Evolutionary conservation across 805 yeast species (phyloP), one percentile per base, ranked within the genome.

Genomic region (Blastobotrys americana): DNA sequence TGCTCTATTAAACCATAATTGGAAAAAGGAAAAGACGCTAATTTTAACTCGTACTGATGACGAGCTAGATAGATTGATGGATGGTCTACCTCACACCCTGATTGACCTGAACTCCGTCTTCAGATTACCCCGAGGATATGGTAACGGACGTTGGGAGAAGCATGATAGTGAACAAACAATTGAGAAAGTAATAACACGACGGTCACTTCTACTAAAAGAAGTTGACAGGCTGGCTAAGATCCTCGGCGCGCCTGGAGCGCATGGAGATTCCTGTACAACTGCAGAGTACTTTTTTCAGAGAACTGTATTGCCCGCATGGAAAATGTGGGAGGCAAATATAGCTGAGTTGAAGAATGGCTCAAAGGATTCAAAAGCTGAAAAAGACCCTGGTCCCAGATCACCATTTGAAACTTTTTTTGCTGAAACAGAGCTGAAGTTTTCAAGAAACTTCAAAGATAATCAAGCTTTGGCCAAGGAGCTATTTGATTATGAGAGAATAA

Each of bases 211-310:
- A 5, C 48, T 66, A 15, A 27, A 23, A 4, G 40, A 53, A 23
- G 70, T 66, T 27, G 64, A 57, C 25, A 39, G 47, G 1, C 44
- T 69, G 6, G 69, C 73, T 0, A 41, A 44, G 1, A 36, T 50
- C 2, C 28, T 69, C 22, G 58, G 53, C 1, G 48, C 60, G 13
- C 61, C 60, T 1, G 72, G 70, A 2, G 66, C 63, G 0, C 65
- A 64, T 53, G 71, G 69, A 2, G 65, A 63, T 35, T 64, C 68
- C 23, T 53, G 65, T 10, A 63, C 59, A n/a, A 59, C 71, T 3
- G 70, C 73, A 0, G 45, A 41, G 4, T 54, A 50, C 19, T 68
- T 71, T 42, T 67, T 46, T 49, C 47, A 46, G n/a, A n/a, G n/a
- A n/a, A n/a, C n/a, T n/a, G n/a, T n/a, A n/a, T n/a, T n/a, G n/a